Conservation (phyloP, 331 rosid genomes). For the Prunus yedoensis region DNA sequence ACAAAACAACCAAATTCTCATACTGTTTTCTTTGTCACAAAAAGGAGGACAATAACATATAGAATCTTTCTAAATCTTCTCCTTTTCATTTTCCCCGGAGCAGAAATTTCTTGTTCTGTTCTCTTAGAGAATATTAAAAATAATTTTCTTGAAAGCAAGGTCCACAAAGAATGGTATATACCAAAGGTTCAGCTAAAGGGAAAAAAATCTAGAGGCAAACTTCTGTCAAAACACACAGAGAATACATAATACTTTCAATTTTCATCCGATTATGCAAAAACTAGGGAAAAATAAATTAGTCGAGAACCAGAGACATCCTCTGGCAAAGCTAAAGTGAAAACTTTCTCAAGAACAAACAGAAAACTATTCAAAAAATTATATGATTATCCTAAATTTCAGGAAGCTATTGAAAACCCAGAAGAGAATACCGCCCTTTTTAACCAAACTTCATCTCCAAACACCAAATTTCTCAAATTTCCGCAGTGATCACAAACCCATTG, state of each 20-base stretch:
- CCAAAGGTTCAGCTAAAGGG: conserved; percentile 1
- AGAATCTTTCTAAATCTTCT: conserved; percentile 5
- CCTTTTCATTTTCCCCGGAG: neutral
- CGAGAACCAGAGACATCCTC: neutral
- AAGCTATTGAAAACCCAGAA: neutral
- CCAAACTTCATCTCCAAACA: neutral
- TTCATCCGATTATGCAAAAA: neutral
- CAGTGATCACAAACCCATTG: neutral
- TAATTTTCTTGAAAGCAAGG: neutral
- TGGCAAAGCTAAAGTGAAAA: neutral
- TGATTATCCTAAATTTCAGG: neutral
- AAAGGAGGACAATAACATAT: conserved; percentile 3
- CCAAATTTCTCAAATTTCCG: conserved; percentile 8
- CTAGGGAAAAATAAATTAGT: neutral
- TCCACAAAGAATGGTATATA: neutral
- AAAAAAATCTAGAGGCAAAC: neutral
- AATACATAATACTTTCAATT: no score
- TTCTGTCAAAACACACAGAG: neutral
- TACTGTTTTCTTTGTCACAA: neutral
- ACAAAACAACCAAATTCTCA: neutral
- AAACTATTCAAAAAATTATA: neutral
- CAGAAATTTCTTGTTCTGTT: neutral
- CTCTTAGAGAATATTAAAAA: neutral
- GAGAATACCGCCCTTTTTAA: neutral
- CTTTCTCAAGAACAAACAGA: neutral